phyloP scores from a whole-genome alignment of 2,329 filamentous ascomycete species.

The Xylariaceae sp. region DNA sequence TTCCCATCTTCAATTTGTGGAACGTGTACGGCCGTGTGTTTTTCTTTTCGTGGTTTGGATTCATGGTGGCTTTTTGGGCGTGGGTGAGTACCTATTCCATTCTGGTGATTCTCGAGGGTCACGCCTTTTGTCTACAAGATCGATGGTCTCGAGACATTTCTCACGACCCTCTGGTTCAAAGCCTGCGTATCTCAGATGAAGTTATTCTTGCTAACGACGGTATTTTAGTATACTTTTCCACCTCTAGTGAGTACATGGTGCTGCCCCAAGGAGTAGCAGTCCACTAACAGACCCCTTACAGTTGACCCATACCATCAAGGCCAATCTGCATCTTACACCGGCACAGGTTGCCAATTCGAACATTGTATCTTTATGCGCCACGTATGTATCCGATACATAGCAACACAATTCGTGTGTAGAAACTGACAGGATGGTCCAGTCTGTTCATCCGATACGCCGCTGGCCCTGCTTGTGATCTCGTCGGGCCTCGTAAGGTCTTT shows the following conservation, averaged over 20 bases:
- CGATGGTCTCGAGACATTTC: too few species aligned
- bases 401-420: not conserved
- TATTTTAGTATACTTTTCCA: slow-evolving; percentile 91
- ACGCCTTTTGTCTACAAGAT: too few species aligned
- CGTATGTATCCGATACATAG: slow-evolving; percentile 37
- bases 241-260: slow-evolving; percentile 57
- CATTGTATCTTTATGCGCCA: slow-evolving; percentile 73
- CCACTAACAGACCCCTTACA: slow-evolving; percentile 25
- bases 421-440: slow-evolving; percentile 28
- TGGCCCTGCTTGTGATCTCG: slow-evolving; percentile 81
- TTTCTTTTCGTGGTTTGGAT: slow-evolving; percentile 62
- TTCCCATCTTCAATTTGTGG: slow-evolving; percentile 74
- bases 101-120: too few species aligned
- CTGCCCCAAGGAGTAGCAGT: not conserved
- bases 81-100: too few species aligned
- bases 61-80: slow-evolving; percentile 73
- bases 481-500: slow-evolving; percentile 77
- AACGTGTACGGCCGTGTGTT: slow-evolving; percentile 82
- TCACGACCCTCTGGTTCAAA: too few species aligned
- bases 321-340: slow-evolving; percentile 68
- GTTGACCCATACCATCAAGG: slow-evolving; percentile 72
- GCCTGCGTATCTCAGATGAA: too few species aligned
- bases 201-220: too few species aligned
- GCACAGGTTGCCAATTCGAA: slow-evolving; percentile 82
- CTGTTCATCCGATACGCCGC: slow-evolving; percentile 73